Conservation (phyloP, 345 rosid species). For the Sonneratia alba region DNA sequence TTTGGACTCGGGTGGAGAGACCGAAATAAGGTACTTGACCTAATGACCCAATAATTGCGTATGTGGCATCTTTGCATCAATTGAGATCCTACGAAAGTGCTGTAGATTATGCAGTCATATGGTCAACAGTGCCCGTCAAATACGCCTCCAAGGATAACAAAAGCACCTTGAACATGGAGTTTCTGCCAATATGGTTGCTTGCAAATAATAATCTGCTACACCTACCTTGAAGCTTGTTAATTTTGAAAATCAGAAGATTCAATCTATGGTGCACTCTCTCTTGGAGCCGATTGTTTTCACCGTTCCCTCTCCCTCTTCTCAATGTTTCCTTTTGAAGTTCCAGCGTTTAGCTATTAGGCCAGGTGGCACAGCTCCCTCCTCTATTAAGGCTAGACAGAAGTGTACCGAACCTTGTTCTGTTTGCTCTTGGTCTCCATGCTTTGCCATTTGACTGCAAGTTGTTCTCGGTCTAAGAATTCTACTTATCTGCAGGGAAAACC, state of each 20-base stretch:
- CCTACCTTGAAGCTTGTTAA: neutral
- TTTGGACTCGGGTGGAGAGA: slow-evolving; percentile 81
- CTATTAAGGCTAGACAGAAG: neutral
- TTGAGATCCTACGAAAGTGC: neutral
- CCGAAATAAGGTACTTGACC: slow-evolving; percentile 51
- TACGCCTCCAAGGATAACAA: neutral
- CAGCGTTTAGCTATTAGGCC: neutral
- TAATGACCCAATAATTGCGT: neutral
- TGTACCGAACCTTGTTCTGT: neutral
- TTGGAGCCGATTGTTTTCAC: neutral
- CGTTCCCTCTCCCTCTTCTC: too few relatives aligned
- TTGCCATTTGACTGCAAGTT: neutral
- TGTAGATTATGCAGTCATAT: neutral
- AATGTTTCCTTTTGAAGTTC: too few relatives aligned
- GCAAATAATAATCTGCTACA: too few relatives aligned
- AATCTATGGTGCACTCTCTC: neutral
- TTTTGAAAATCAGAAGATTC: neutral
- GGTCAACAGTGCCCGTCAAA: neutral
- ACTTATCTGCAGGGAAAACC: slow-evolving; percentile 1
- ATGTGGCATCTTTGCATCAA: neutral
- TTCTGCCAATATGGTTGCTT: too few relatives aligned
- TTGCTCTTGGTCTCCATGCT: neutral
- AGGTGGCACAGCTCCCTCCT: neutral
- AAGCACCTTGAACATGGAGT: neutral
- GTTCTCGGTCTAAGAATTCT: neutral